These are phyloP conservation scores for Triticum urartu DNA, from an alignment of 176 grass and related monocot genomes.

Conservation along the genomic window DNA sequence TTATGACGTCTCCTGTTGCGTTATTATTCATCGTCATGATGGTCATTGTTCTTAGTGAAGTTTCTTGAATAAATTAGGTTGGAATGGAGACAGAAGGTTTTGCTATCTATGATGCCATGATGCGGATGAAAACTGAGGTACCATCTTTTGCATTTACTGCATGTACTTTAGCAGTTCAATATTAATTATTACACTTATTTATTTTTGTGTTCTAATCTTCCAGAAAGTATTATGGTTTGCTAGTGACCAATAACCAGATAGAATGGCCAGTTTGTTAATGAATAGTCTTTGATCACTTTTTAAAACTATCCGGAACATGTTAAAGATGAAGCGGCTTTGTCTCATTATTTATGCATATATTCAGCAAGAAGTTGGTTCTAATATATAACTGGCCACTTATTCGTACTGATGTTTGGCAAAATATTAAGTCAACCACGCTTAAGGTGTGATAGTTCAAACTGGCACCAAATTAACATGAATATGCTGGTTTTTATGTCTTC, in stretches of 20 bases:
- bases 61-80: constrained; percentile 52
- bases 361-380: constrained; percentile 1
- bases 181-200: not conserved
- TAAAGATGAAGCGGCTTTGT: not conserved
- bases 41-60: not conserved
- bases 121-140: constrained; percentile 90
- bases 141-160: not conserved
- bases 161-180: constrained; percentile 22
- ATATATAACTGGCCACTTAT: not conserved
- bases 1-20: not conserved
- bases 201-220: not conserved
- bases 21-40: not conserved
- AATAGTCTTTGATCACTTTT: not conserved
- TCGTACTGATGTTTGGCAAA: constrained; percentile 6
- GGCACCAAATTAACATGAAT: not conserved
- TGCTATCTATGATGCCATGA: constrained; percentile 98
- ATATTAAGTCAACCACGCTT: not conserved
- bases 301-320: not conserved
- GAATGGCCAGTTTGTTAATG: not conserved
- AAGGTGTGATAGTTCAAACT: not conserved
- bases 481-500: not conserved
- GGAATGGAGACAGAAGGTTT: constrained; percentile 94
- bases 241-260: not conserved
- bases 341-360: constrained; percentile 14
- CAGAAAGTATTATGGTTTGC: not conserved